Evolutionary conservation across 305 asterid genomes (phyloP), one percentile per base, ranked within the genome.

Genomic region (Fraxinus floribunda): DNA sequence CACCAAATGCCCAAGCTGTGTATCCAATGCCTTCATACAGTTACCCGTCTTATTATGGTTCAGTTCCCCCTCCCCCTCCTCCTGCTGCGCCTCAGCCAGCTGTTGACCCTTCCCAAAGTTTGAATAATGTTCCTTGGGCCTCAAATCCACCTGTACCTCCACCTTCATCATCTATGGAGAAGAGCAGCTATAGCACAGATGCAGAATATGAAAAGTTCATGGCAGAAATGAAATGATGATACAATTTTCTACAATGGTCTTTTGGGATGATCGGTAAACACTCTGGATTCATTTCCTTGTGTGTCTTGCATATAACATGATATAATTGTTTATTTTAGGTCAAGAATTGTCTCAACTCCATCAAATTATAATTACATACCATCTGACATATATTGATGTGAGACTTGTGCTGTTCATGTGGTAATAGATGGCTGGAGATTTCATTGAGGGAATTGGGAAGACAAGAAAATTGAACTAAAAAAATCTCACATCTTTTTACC

Each of bases 201-300:
- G 77, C 97, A 44, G 99, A 95, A 79, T 95, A 92, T 82, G 99
- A 94, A 88, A 95, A 91, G 89, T 95, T 95, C 93, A 94, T 95
- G 97, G 93, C 97, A n/a, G 99, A 95, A 84, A 91, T 93, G 95
- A 91, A 93, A 88, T 92, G 86, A 89, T 34, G 79, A 84, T 32
- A 49, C 80, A 74, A 60, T 78, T 78, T 36, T 34, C 74, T 76
- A 7, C 8, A 26, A 80, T 66, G 77, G 57, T 16, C n/a, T 13
- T 46, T 46, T 46, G 16, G 18, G 18, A 46, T 13, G 57, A 15
- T 24, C 84, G 94, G 94, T 92, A 90, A 86, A 80, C 79, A 57
- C 38, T 4, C 34, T 60, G 13, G 49, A 36, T 52, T 8, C 41
- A 10, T 66, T 57, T 57, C 8, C 38, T 32, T 35, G 7, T 46